Percentiles rank a stretch among this genome's conserved stretches.
Conservation (phyloP, 2,329 filamentous ascomycete genomes). For the Dactylellina parvicollis region DNA sequence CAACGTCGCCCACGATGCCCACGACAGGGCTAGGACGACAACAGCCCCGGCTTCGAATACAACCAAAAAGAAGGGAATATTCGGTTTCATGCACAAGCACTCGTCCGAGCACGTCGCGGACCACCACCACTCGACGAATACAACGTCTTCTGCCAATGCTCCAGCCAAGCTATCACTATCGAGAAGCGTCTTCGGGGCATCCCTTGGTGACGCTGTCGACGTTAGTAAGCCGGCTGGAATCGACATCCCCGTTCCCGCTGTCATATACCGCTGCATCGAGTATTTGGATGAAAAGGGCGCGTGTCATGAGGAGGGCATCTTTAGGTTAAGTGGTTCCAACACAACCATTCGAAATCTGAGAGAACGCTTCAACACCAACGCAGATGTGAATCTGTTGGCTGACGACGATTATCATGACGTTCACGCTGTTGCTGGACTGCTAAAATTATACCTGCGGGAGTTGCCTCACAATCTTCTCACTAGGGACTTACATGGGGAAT, state of each 20-base stretch:
- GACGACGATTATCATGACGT: slow-evolving; percentile 92
- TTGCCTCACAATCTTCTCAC: slow-evolving; percentile 91
- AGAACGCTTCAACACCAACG: slow-evolving; percentile 91
- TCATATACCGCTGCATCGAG: slow-evolving; percentile 94
- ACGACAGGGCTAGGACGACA: slow-evolving; percentile 75
- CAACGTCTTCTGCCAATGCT: slow-evolving; percentile 10
- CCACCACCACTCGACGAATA: slow-evolving; percentile 4
- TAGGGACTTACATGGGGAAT: slow-evolving; percentile 86
- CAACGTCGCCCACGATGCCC: slow-evolving; percentile 64
- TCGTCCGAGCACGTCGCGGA: slow-evolving; percentile 65
- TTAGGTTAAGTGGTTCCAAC: slow-evolving; percentile 96
- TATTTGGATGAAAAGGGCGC: slow-evolving; percentile 87
- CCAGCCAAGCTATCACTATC: slow-evolving; percentile 55
- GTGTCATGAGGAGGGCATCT: slow-evolving; percentile 89
- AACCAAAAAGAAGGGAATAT: slow-evolving; percentile 72
- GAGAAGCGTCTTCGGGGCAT: slow-evolving; percentile 77
- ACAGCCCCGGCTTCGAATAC: too few species aligned
- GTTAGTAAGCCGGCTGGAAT: slow-evolving; percentile 78
- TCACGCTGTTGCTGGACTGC: slow-evolving; percentile 89
- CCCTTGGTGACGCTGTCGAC: slow-evolving; percentile 84
- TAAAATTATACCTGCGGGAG: slow-evolving; percentile 94
- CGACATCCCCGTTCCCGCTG: slow-evolving; percentile 81
- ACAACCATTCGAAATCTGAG: slow-evolving; percentile 89
- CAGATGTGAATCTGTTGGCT: slow-evolving; percentile 84
- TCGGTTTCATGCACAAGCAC: slow-evolving; percentile 73